A percentile compares a stretch with the other conserved stretches of the same genome.
These are phyloP conservation scores for Salix exigua DNA, from an alignment of 345 rosid genomes.

Conservation along the genomic window DNA sequence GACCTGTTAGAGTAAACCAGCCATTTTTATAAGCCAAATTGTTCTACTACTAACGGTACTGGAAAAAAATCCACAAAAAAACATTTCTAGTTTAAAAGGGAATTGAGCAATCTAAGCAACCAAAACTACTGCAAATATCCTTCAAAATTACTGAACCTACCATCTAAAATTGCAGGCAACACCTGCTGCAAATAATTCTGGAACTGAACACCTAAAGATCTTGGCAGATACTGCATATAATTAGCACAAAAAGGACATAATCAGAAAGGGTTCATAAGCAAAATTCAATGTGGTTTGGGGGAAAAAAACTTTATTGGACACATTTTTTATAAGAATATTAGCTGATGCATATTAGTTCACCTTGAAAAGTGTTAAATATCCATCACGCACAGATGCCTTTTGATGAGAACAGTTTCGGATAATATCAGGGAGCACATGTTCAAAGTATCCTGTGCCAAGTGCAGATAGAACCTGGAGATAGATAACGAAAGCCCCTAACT, in stretches of 20 bases:
- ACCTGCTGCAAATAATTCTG: conserved; percentile 94
- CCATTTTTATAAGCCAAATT: conserved; percentile 2
- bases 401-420: conserved; percentile 91
- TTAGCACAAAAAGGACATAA: conserved; percentile 9
- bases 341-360: conserved; percentile 23
- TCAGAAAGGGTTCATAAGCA: not conserved
- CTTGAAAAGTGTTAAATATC: conserved; percentile 96
- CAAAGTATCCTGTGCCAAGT: conserved; percentile 82
- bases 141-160: conserved; percentile 32
- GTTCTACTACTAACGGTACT: no score
- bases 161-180: conserved; percentile 92
- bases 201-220: conserved; percentile 89
- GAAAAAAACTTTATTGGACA: no score
- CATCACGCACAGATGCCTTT: conserved; percentile 92
- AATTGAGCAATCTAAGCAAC: not conserved
- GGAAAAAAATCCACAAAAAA: no score
- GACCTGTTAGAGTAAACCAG: conserved; percentile 49
- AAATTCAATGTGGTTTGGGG: no score
- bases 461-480: conserved; percentile 83
- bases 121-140: conserved; percentile 12
- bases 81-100: not conserved
- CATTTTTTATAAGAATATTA: no score
- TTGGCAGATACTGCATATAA: conserved; percentile 72
- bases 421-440: conserved; percentile 78
- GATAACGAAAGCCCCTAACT: not conserved